A percentile compares a stretch with the other conserved stretches of the same genome.
Conservation (phyloP, 768 basidiomycete species). For the Cystofilobasidium bisporidii region DNA sequence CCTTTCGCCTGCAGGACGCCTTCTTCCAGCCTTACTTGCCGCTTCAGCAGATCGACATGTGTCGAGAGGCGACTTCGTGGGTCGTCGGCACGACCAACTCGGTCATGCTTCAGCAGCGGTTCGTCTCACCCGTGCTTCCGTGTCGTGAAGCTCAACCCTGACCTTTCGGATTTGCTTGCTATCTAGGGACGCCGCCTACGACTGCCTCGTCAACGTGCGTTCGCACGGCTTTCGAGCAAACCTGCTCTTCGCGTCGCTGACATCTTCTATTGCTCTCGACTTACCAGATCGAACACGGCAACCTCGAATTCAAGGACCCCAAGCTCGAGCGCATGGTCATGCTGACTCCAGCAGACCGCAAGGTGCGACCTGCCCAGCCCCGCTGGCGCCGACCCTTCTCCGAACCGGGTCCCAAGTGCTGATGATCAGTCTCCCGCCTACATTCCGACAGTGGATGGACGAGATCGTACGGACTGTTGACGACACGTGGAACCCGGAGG, state of each 20-base stretch:
- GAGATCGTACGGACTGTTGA: slow-evolving; percentile 47
- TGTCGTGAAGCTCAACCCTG: background rate
- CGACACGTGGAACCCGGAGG: slow-evolving; percentile 59
- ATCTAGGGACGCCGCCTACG: slow-evolving; percentile 46
- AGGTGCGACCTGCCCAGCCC: background rate
- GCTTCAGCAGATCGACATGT: slow-evolving; percentile 82
- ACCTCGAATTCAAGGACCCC: slow-evolving; percentile 76
- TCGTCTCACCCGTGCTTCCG: slow-evolving; percentile 47
- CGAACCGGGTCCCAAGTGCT: too few relatives aligned
- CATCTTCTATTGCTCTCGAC: too few relatives aligned
- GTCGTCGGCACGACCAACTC: slow-evolving; percentile 77
- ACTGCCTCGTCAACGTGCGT: slow-evolving; percentile 75
- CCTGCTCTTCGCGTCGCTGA: too few relatives aligned
- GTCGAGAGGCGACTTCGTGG: slow-evolving; percentile 71
- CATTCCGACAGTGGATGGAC: slow-evolving; percentile 72
- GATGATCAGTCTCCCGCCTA: too few relatives aligned
- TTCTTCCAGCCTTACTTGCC: slow-evolving; percentile 98
- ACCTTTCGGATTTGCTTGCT: background rate
- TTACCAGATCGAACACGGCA: slow-evolving; percentile 73
- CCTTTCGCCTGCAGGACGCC: too few relatives aligned
- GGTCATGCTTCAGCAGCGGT: slow-evolving; percentile 85
- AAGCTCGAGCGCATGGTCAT: slow-evolving; percentile 65
- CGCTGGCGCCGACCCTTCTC: too few relatives aligned
- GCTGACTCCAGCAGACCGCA: slow-evolving; percentile 69
- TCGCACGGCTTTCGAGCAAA: background rate